These are phyloP conservation scores for Penicillium expansum DNA, from an alignment of 2,329 filamentous ascomycete genomes.

Conservation along the genomic window DNA sequence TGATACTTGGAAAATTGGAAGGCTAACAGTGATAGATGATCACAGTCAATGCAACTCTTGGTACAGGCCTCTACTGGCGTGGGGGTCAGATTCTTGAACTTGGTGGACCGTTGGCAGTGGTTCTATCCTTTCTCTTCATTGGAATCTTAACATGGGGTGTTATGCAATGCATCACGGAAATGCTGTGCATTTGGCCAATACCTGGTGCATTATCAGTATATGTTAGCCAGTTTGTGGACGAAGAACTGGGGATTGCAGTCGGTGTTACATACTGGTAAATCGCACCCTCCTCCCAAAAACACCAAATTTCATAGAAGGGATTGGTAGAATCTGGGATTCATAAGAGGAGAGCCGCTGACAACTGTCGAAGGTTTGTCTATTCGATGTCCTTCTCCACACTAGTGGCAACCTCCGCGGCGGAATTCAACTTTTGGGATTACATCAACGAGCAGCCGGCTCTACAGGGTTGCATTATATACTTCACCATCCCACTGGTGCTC, in stretches of 20 bases:
- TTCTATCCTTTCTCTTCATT: not conserved
- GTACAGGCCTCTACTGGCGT: not conserved
- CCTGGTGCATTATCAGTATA: constrained; percentile 39
- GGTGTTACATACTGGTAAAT: not conserved
- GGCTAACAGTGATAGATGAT: not conserved
- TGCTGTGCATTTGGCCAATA: constrained; percentile 40
- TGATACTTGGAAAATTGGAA: not conserved
- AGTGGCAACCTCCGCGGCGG: not conserved
- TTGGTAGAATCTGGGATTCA: not conserved
- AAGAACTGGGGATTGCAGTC: not conserved
- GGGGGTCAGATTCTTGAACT: not conserved
- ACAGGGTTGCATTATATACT: not conserved
- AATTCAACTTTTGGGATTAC: not conserved
- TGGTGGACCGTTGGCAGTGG: not conserved
- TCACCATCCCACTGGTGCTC: not conserved
- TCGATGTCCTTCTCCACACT: not conserved
- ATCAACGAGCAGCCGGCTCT: not conserved
- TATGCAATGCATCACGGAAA: constrained; percentile 42
- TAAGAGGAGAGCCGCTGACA: not conserved
- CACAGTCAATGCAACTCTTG: not conserved
- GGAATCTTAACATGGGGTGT: constrained; percentile 26
- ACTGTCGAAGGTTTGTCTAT: not conserved
- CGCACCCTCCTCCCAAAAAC: not conserved
- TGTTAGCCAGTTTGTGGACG: constrained; percentile 21
- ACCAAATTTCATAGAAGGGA: not conserved